phyloP scores from a whole-genome alignment of 1,284 basidiomycete genomes.

The Trichosporon faecale region DNA sequence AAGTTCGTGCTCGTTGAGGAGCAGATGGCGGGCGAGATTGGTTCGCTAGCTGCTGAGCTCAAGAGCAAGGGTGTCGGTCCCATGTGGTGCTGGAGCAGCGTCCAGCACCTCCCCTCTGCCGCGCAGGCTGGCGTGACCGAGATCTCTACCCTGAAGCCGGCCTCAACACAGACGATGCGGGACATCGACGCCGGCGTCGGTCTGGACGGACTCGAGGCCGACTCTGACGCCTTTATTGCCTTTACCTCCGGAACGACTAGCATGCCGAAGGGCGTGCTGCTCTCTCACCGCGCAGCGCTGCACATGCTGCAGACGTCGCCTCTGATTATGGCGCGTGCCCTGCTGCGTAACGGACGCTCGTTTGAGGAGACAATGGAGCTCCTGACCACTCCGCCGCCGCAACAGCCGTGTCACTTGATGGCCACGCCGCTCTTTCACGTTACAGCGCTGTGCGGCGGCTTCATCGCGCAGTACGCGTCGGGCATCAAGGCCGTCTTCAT shows the following conservation, averaged over 20 bases:
- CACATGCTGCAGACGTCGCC: conserved; percentile 27
- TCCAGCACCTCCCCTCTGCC: background rate
- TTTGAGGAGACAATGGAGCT: conserved; percentile 16
- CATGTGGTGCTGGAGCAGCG: conserved; percentile 19
- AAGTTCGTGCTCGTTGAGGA: conserved; percentile 38
- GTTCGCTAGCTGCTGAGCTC: conserved; percentile 10
- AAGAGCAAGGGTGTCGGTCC: conserved; percentile 2
- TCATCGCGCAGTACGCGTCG: conserved; percentile 29
- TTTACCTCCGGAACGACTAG: conserved; percentile 34
- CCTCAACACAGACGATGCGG: conserved; percentile 11
- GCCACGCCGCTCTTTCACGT: conserved; percentile 50
- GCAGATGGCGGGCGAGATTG: conserved; percentile 28
- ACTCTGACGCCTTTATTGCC: conserved; percentile 45
- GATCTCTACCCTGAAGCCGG: background rate
- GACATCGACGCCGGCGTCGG: conserved; percentile 16
- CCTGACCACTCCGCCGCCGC: background rate
- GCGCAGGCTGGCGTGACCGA: background rate
- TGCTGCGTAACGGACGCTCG: conserved; percentile 34
- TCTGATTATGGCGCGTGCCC: background rate
- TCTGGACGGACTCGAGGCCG: conserved; percentile 22
- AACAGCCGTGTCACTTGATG: conserved; percentile 25
- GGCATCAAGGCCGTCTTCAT: conserved; percentile 44
- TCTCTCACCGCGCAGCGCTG: conserved; percentile 20
- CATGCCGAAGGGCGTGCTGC: conserved; percentile 24
- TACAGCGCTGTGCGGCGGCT: conserved; percentile 42